Evolutionary conservation across 2,329 filamentous ascomycete genomes (phyloP).

Genomic region (Arthroderma sp.): DNA sequence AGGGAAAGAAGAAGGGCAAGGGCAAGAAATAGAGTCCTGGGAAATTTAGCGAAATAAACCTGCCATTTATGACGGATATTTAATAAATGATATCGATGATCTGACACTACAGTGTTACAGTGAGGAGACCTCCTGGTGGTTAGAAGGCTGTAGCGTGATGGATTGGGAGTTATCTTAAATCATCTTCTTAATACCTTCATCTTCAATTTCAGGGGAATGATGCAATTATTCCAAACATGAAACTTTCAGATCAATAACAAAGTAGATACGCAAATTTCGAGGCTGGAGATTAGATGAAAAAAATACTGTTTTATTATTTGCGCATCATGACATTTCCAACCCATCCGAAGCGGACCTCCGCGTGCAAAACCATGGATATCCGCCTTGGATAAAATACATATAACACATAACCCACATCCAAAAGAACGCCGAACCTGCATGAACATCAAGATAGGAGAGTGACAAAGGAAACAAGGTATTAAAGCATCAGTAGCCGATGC

Average conservation of each 20-base stretch:
- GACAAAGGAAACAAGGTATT: not conserved
- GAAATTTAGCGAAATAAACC: not conserved
- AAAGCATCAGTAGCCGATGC: not conserved
- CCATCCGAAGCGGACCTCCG: constrained; percentile 2
- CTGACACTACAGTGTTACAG: too few species aligned
- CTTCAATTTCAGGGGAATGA: too few species aligned
- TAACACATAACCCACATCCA: not conserved
- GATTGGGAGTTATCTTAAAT: too few species aligned
- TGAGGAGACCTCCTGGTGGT: too few species aligned
- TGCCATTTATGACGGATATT: not conserved
- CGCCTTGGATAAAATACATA: constrained; percentile 2
- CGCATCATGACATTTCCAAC: constrained; percentile 1
- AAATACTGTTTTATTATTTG: not conserved
- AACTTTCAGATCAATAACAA: not conserved
- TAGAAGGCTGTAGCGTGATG: too few species aligned
- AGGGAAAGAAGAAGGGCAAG: constrained; percentile 64
- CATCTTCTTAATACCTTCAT: too few species aligned
- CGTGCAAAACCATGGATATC: constrained; percentile 1
- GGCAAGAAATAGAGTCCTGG: constrained; percentile 46
- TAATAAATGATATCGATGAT: not conserved
- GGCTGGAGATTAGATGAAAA: constrained; percentile 5
- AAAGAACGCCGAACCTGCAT: constrained; percentile 10
- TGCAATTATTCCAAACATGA: too few species aligned
- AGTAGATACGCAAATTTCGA: not conserved
- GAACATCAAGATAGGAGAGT: constrained; percentile 4